These are phyloP conservation scores for Oryza longistaminata DNA, from an alignment of 176 grass and related monocot species.

Conservation along the genomic window DNA sequence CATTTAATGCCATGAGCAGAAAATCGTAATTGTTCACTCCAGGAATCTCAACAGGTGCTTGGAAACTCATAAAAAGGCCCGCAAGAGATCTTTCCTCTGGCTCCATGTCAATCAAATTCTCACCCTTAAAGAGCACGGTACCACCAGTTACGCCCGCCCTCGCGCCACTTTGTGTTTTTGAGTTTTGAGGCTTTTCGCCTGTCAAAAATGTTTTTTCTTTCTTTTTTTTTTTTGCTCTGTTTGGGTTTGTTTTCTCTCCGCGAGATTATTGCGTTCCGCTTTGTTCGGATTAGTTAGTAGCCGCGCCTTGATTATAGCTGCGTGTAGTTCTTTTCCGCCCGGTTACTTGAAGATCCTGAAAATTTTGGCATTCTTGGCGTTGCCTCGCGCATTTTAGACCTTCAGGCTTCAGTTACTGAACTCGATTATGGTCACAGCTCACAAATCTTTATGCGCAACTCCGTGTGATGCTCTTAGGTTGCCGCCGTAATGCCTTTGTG, in stretches of 20 bases:
- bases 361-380: conserved; percentile 1
- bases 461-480: neutral
- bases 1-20: conserved; percentile 90
- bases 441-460: neutral
- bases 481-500: neutral
- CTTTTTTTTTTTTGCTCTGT: neutral
- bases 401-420: conserved; percentile 17
- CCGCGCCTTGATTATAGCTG: neutral
- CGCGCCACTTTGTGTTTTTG: neutral
- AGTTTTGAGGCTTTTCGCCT: neutral
- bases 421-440: conserved; percentile 5
- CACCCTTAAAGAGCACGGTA: conserved; percentile 78
- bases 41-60: conserved; percentile 89
- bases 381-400: neutral
- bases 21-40: conserved; percentile 96
- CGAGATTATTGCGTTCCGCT: neutral
- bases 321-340: neutral
- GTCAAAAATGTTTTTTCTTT: neutral
- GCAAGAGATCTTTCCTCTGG: conserved; percentile 94
- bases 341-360: neutral
- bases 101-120: conserved; percentile 86
- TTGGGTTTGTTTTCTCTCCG: neutral
- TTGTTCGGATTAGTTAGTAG: neutral
- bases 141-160: conserved; percentile 60
- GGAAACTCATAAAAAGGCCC: conserved; percentile 94